Evolutionary conservation across 2,329 filamentous ascomycete genomes (phyloP), one percentile per base, ranked within the genome.

Genomic region (Hyphodiscus sp.): DNA sequence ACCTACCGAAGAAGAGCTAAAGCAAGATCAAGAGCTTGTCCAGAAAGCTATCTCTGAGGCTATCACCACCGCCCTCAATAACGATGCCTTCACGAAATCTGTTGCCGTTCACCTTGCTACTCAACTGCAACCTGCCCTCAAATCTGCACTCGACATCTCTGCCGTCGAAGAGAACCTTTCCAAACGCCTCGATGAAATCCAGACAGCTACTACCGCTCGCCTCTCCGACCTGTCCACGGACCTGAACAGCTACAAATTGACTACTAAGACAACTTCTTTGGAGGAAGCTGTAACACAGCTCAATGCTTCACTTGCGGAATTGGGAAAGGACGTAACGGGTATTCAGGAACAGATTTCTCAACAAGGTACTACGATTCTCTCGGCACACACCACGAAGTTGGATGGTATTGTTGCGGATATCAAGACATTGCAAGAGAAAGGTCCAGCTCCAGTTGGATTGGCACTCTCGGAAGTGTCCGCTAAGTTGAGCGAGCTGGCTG

Each of bases 81-180:
- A 51, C n/a, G 61, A 66, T 1, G 54, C 45, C 5, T 66, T 66
- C 38, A 62, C 59, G 20, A 63, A 60, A 49, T 62, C 65, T 9
- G 61, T 68, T 41, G 65, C 65, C 13, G 55, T 50, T 13, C 61
- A 64, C 26, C 49, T 68, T 18, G 59, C 64, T 41, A 45, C 54
- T 13, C 61, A 66, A 50, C 61, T 68, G 10, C 56, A 66, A 47
- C 62, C 65, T 10, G 53, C 63, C 11, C 53, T 67, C 47, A 62
- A 65, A 47, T 42, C 61, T 10, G 60, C 63, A 1, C 51, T 63
- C 23, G 60, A 64, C 41, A 38, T 63, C 38, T 63, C 62, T 18
- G 46, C 59, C 7, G 49, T 66, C 50, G 60, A 64, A 41, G 52
- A 61, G 20, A 45, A 62, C 20, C 53, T 66, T 19, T 56, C 61